These are phyloP conservation scores for Pisolithus sp. DNA, from an alignment of 768 basidiomycete genomes.

Conservation along the genomic window DNA sequence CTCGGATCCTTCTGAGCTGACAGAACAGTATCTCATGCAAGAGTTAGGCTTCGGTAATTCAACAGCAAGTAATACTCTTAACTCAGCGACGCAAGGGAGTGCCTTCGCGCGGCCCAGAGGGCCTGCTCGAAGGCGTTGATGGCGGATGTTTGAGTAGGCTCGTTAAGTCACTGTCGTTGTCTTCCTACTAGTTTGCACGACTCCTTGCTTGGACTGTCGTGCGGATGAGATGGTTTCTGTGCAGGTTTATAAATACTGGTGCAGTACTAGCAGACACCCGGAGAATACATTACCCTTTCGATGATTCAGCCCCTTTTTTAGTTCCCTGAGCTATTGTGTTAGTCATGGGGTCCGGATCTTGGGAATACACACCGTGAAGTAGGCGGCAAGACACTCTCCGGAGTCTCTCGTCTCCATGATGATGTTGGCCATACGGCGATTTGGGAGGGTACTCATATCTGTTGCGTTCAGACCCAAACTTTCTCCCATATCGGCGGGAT, in stretches of 20 bases:
- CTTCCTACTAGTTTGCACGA: background rate
- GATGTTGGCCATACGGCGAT: slow-evolving; percentile 18
- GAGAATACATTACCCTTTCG: too few species aligned
- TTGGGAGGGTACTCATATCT: slow-evolving; percentile 10
- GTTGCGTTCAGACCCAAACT: slow-evolving; percentile 14
- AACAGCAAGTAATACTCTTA: slow-evolving; percentile 1
- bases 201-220: background rate
- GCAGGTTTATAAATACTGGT: background rate
- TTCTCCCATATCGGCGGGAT: slow-evolving; percentile 1
- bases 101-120: slow-evolving; percentile 67
- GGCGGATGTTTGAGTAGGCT: background rate
- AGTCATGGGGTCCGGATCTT: background rate
- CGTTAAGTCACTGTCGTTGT: background rate
- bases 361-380: background rate
- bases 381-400: background rate
- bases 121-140: slow-evolving; percentile 49
- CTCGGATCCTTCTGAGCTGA: slow-evolving; percentile 68
- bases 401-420: slow-evolving; percentile 4
- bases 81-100: slow-evolving; percentile 25
- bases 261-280: too few species aligned
- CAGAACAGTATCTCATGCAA: slow-evolving; percentile 52
- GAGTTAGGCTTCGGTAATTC: slow-evolving; percentile 41
- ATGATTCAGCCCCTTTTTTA: too few species aligned
- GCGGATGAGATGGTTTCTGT: background rate
- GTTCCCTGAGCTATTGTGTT: too few species aligned